Conservation (phyloP, 2,329 filamentous ascomycete genomes). For the Penicillium corylophilum region DNA sequence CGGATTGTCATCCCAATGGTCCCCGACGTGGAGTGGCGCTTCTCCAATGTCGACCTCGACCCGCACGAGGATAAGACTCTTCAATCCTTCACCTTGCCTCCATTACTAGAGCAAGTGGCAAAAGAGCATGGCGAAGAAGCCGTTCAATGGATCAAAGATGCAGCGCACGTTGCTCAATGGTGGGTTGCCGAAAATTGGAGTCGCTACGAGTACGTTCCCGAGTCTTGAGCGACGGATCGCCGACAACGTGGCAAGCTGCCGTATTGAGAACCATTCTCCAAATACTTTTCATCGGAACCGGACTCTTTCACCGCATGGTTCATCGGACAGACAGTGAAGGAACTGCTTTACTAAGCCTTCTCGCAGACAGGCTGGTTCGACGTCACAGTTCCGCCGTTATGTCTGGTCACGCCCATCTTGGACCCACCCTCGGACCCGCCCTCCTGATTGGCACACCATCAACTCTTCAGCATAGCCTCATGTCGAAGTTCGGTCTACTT, state of each 20-base stretch:
- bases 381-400: not conserved
- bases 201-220: constrained; percentile 18
- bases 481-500: not conserved
- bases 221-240: not conserved
- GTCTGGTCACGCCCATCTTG: not conserved
- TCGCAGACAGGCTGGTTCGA: not conserved
- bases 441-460: not conserved
- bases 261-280: not conserved
- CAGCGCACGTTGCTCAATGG: constrained; percentile 39
- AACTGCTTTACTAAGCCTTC: not conserved
- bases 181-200: constrained; percentile 38
- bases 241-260: not conserved
- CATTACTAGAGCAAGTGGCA: constrained; percentile 28
- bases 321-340: not conserved
- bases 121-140: constrained; percentile 33
- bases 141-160: constrained; percentile 36
- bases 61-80: constrained; percentile 34
- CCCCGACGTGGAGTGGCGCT: constrained; percentile 60
- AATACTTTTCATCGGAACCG: not conserved
- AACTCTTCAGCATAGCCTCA: not conserved
- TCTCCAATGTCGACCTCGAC: constrained; percentile 36
- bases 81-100: constrained; percentile 32
- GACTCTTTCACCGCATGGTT: not conserved
- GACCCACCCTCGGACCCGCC: not conserved
- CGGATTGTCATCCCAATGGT: constrained; percentile 71